phyloP scores from a whole-genome alignment of 805 yeast species.

The Candida fluviatilis region DNA sequence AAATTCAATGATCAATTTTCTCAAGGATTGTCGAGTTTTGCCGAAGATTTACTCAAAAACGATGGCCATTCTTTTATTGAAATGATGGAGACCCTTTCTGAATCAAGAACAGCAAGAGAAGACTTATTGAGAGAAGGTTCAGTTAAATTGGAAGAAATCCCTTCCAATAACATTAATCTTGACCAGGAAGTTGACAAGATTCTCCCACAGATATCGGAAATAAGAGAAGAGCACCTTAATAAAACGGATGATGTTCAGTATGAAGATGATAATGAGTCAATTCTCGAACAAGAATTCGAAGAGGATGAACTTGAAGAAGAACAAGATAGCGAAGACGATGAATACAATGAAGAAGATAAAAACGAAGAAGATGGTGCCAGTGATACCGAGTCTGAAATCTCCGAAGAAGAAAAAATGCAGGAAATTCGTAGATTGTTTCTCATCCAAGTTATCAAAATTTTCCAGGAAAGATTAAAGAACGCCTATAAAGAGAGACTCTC shows the following conservation, averaged over 20 bases:
- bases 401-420: slow-evolving; percentile 60
- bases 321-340: slow-evolving; percentile 23
- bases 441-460: slow-evolving; percentile 70
- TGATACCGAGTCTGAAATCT: slow-evolving; percentile 32
- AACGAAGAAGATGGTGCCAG: slow-evolving; percentile 35
- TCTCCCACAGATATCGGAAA: background rate
- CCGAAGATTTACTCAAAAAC: slow-evolving; percentile 73
- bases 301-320: slow-evolving; percentile 25
- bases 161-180: background rate
- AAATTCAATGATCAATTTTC: slow-evolving; percentile 17
- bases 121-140: slow-evolving; percentile 16
- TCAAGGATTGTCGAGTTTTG: slow-evolving; percentile 39
- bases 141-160: slow-evolving; percentile 2
- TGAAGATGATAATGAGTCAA: slow-evolving; percentile 1
- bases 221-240: slow-evolving; percentile 11
- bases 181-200: background rate
- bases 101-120: slow-evolving; percentile 36
- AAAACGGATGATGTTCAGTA: slow-evolving; percentile 1
- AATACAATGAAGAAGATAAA: slow-evolving; percentile 33
- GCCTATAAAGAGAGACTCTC: slow-evolving; percentile 81
- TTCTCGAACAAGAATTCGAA: background rate
- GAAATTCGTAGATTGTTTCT: slow-evolving; percentile 81
- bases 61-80: slow-evolving; percentile 76
- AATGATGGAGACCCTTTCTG: slow-evolving; percentile 74
- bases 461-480: slow-evolving; percentile 67